Base-by-base conservation (phyloP, 2,329 filamentous ascomycete species). In the Talaromyces atroroseus region DNA sequence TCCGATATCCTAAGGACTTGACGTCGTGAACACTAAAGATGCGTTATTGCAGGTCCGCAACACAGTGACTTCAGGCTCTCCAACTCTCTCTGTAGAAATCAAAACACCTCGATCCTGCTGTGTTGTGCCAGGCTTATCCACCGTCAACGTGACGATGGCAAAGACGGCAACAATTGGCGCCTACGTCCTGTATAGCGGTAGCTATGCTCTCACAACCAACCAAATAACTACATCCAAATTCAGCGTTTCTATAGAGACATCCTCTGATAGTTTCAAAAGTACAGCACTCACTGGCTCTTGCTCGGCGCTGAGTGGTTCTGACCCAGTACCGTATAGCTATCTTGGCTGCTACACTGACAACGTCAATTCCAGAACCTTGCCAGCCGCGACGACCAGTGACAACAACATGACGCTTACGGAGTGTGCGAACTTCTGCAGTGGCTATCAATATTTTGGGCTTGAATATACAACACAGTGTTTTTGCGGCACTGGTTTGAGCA, bases 281-380 rank as follows among this genome's bases (percentile, higher is more conserved):
- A 56, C 53, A 46, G 53, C 47, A 50, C 14, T 56, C 2, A 56
- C 53, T 36, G 53, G 53, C 20, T 56, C 53, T 38, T 56, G 53
- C 40, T 45, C 53, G 21, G n/a, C 16, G 16, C 29, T 56, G 20
- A 50, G 24, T 46, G 53, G 53, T 29, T 56, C 53, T 38, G 18
- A 7, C 3, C 24, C 53, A 32, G 53, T 46, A 45, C 5, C 53
- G 1, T 56, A 56, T 46, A 40, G 36, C 3, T 69, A 63, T 54
- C 21, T 60, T 34, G 68, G 68, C 46, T 71, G 68, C 55, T 69
- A 65, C 58, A 65, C 61, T 55, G 68, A 67, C 29, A 61, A 60
- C 18, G 56, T 54, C 38, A 49, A 51, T 34, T 53, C 51, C 16
- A 59, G 66, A 45, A 61, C 64, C 6, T 54, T 54, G 20, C 38